Evolutionary conservation across 441 rosid species (phyloP).

Genomic region (Erodium chrysanthum): DNA sequence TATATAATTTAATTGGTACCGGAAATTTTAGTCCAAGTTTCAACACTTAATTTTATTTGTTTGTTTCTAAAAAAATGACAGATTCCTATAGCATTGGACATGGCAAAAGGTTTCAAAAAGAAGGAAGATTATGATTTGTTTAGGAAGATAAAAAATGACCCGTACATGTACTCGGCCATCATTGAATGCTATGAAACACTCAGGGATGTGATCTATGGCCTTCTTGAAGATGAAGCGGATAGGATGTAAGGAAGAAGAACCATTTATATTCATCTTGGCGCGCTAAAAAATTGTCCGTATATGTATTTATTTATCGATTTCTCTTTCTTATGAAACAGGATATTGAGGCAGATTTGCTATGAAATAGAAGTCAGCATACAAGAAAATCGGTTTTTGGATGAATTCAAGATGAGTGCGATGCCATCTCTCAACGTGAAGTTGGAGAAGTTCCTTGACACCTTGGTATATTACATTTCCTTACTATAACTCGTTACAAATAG

Average conservation of each 20-base stretch:
- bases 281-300: no score
- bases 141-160: constrained; percentile 61
- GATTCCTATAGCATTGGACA: constrained; percentile 97
- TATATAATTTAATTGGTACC: constrained; percentile 25
- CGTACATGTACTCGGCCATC: constrained; percentile 68
- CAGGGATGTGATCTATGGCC: constrained; percentile 44
- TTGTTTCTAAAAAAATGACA: constrained; percentile 22
- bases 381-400: constrained; percentile 36
- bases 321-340: constrained; percentile 30
- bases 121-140: constrained; percentile 61
- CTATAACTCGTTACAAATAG: constrained; percentile 3
- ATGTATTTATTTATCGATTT: not conserved
- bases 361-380: constrained; percentile 45
- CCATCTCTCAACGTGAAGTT: constrained; percentile 63
- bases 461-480: constrained; percentile 39
- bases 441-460: constrained; percentile 60
- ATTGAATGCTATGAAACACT: constrained; percentile 77
- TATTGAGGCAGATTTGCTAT: constrained; percentile 40
- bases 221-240: constrained; percentile 64
- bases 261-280: not conserved
- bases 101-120: constrained; percentile 88
- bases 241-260: constrained; percentile 33
- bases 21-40: constrained; percentile 6
- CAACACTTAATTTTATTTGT: constrained; percentile 16
- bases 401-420: constrained; percentile 65